Evolutionary conservation across 768 basidiomycete species (phyloP), one percentile per base, ranked within the genome.

Genomic region (Boletellus ananas): DNA sequence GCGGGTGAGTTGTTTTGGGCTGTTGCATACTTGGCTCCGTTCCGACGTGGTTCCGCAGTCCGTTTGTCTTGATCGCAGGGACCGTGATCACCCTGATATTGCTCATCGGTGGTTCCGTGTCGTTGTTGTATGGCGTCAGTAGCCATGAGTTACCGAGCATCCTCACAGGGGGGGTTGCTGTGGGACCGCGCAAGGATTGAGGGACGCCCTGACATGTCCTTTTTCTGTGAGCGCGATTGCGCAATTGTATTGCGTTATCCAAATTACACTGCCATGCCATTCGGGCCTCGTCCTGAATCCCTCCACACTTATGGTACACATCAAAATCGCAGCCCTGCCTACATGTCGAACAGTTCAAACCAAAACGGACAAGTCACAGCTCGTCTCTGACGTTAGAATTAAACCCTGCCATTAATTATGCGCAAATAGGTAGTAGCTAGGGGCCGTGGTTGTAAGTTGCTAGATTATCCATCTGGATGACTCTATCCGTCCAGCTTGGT

Each of bases 61-160:
- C 84, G 16, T 92, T 93, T 55, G 82, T 84, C 14, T 77, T 93
- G 43, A 69, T 93, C 42, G 66, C 80, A 2, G 89, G 90, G 39
- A 87, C 85, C 2, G 76, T 76, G 23, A 67, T 90, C 48, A 76
- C 76, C 6, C 67, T 93, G 36, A 65, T 89, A 20, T 67, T 91
- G 21, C 67, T 90, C 47, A 72, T 86, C 33, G 75, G 73, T n/a
- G 85, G 84, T 14, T 83, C 87, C 2, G 70, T 90, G 34, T 78
- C 78, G 6, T 66, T 93, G 27, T 74, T 93, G 14, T 83, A 77
- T 45, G 73, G 71, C 8, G 75, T 90, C 33, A 87, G 84, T 17
- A 69, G 69, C 38, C 70, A 79, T 52, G 76, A 80, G 54, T 69
- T 92, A 47, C 90, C 90, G n/a, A 86, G 84, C 56, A 86, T 84